Evolutionary conservation across 1,139 yeast genomes (phyloP), one percentile per base, ranked within the genome.

Genomic region (Yamadazyma kanchanaburiensis): DNA sequence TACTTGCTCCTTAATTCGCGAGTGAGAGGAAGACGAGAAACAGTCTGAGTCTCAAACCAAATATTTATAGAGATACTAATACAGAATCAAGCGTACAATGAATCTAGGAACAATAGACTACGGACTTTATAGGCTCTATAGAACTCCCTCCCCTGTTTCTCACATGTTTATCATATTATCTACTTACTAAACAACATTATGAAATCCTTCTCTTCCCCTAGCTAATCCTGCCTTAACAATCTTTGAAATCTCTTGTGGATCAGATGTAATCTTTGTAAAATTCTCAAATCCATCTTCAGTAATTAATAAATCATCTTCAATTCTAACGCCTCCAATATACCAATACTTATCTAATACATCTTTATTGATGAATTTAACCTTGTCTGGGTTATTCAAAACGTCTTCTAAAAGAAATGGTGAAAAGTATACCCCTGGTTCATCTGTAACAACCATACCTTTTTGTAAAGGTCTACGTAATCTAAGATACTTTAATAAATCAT

Each of bases 341-440:
- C 84, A 77, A 58, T 88, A 91, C 51, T 76, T 77, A 33, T 84
- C 79, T 42, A 91, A 66, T 2, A 81, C 77, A 0, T 74, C 77
- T 42, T 58, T 56, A 50, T 87, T 70, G 37, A 91, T 80, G 55
- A 62, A 86, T 48, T 77, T 77, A 24, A 65, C 49, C 46, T 77
- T 76, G 21, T 64, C 60, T 3, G 77, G 74, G 42, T 80, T 74
- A 34, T 75, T 64, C 44, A 84, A 60, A 3, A 76, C 74, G 21
- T 81, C 77, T 35, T 83, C 77, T 31, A 91, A 67, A 49, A 89
- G 64, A 48, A 80, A 85, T 22, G 89, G 86, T 30, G 91, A 84
- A 59, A 91, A 91, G 56, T 91, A 91, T 40, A 83, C 72, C 22
- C 98, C 98, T 4, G 98, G 98, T 55, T 91, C 98, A 44, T 89